A percentile compares a stretch with the other conserved stretches of the same genome.
phyloP scores from a whole-genome alignment of 2,329 filamentous ascomycete genomes.

The Curvularia spicifera region DNA sequence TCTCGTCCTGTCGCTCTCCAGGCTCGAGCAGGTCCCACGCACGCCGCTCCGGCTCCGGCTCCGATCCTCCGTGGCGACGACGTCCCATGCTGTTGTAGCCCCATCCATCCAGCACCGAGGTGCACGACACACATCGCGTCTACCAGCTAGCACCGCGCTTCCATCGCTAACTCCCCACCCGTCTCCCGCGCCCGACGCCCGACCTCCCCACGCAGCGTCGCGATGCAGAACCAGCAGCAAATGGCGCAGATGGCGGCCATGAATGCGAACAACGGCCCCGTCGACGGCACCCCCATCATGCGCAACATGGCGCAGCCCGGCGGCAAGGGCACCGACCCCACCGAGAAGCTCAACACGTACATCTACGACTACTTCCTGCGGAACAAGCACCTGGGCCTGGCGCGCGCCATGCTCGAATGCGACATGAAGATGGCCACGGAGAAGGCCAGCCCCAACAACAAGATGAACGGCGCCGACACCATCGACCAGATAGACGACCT shows the following conservation, averaged over 20 bases:
- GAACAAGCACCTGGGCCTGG: constrained; percentile 82
- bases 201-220: constrained; percentile 20
- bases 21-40: constrained; percentile 15
- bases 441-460: constrained; percentile 69
- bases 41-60: constrained; percentile 25
- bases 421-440: constrained; percentile 63
- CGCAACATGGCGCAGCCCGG: constrained; percentile 59
- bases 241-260: constrained; percentile 72
- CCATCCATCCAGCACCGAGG: constrained; percentile 33
- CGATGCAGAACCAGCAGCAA: constrained; percentile 58
- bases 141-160: constrained; percentile 21
- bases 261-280: constrained; percentile 66
- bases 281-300: constrained; percentile 72
- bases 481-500: constrained; percentile 85
- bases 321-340: constrained; percentile 40
- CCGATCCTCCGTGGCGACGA: constrained; percentile 34
- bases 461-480: constrained; percentile 72
- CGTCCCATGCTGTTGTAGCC: constrained; percentile 42
- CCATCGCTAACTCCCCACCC: constrained; percentile 20
- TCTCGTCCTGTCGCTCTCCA: constrained; percentile 6
- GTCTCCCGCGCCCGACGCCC: constrained; percentile 30
- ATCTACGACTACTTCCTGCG: constrained; percentile 93
- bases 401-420: constrained; percentile 64
- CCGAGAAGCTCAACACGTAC: constrained; percentile 76
- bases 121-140: constrained; percentile 28